A percentile compares a stretch with the other conserved stretches of the same genome.
phyloP scores from a whole-genome alignment of 2,329 filamentous ascomycete genomes.

The Claviceps lovelessii region DNA sequence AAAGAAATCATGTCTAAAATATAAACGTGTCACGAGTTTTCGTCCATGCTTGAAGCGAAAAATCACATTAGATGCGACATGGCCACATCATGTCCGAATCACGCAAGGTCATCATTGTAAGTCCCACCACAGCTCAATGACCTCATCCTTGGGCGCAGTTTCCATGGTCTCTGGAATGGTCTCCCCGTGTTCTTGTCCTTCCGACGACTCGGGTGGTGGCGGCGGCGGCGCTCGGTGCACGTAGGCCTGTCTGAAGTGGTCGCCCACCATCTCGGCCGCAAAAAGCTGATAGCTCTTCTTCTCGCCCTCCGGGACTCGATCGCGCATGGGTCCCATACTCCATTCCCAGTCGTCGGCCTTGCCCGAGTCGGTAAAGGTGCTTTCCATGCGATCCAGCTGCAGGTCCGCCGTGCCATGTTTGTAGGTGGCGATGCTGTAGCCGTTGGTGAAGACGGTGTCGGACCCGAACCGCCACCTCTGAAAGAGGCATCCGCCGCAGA shows the following conservation, averaged over 20 bases:
- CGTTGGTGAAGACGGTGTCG: slow-evolving; percentile 42
- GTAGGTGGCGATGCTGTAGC: slow-evolving; percentile 42
- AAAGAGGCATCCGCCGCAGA: slow-evolving; percentile 47
- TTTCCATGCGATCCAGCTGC: slow-evolving; percentile 34
- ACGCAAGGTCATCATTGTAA: slow-evolving; percentile 2
- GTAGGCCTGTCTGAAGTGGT: slow-evolving; percentile 40
- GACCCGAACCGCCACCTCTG: slow-evolving; percentile 36
- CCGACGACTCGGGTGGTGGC: not conserved
- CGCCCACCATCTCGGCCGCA: slow-evolving; percentile 27
- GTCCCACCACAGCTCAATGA: slow-evolving; percentile 35
- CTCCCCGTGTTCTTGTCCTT: not conserved
- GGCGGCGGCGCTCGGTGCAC: slow-evolving; percentile 25
- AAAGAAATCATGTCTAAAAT: not conserved
- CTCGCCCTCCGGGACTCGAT: slow-evolving; percentile 18
- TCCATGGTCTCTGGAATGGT: slow-evolving; percentile 14
- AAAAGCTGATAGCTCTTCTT: slow-evolving; percentile 39
- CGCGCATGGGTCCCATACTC: slow-evolving; percentile 37
- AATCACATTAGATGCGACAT: not conserved
- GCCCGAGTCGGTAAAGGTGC: slow-evolving; percentile 24
- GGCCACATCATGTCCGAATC: not conserved
- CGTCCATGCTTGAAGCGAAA: not conserved
- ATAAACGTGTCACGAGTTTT: not conserved
- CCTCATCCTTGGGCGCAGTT: slow-evolving; percentile 25
- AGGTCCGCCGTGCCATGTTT: slow-evolving; percentile 22
- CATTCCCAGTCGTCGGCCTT: slow-evolving; percentile 36